Base-by-base conservation (phyloP, 345 rosid genomes). In the Euphorbia peplus region DNA sequence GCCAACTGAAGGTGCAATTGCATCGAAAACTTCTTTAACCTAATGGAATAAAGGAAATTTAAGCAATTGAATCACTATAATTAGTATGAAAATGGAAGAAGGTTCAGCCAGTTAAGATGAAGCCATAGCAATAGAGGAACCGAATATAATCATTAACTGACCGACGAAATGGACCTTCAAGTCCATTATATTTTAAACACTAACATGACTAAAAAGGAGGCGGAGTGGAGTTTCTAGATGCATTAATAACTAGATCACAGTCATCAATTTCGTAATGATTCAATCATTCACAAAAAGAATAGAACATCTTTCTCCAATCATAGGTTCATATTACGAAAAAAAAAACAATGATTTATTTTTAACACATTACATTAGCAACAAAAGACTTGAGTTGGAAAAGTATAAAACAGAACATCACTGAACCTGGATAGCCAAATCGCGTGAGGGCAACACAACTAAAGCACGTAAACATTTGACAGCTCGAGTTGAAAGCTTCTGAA, bases 371-470 rank as follows among this genome's bases (percentile, higher is more conserved):
- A 56, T 26, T 56, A 54, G 58, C 29, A 54, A 30, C 61, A 28
- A 48, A 48, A 32, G n/a, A 16, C 5, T 16, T 16, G 19, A 16
- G 19, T 48, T 16, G 21, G 21, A 48, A 48, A 48, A 48, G 53
- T 13, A 48, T 4, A 44, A 1, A 44, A 24, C 13, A 13, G 15
- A 44, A 10, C 3, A 25, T 47, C n/a, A 28, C 6, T 0, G 16
- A 58, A 88, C 98, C 96, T 95, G 99, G 80, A 88, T 69, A 16
- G 96, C 97, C 75, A 91, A 83, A 81, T 91, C 97, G 62, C 97
- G 96, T 1, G 97, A 90, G n/a, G 96, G 97, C 80, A 91, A 83
- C 7, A 95, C 97, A 60, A 90, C 91, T 63, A 95, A 81, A 59
- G 99, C 99, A 69, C 99, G 90, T 13, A 95, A 79, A 67, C 91